phyloP scores from a whole-genome alignment of 1,139 yeast species.

The Yamadazyma siamensis region DNA sequence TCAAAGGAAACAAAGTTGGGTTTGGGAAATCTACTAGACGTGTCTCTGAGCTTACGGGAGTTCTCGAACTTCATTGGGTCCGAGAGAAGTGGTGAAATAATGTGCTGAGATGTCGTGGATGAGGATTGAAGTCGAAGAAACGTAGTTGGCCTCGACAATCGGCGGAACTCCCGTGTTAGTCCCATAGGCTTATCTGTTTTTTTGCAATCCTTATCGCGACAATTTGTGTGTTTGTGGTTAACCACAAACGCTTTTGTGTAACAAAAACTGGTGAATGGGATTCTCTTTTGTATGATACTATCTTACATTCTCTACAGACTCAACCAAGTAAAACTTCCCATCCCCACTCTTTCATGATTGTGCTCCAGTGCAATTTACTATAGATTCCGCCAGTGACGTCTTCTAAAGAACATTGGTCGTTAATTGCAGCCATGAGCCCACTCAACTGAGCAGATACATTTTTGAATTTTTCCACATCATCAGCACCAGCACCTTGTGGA shows the following conservation, averaged over 20 bases:
- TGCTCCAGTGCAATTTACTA: conserved; percentile 63
- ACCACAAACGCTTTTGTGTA: no score
- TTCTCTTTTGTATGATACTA: no score
- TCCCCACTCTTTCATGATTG: conserved; percentile 71
- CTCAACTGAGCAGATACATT: conserved; percentile 35
- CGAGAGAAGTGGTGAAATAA: conserved; percentile 16
- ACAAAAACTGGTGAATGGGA: no score
- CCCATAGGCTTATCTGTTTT: no score
- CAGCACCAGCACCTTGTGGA: conserved; percentile 12
- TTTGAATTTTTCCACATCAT: conserved; percentile 20
- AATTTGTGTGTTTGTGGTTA: no score
- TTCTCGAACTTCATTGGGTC: conserved; percentile 27
- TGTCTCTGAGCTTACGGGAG: conserved; percentile 26
- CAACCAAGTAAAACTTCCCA: conserved; percentile 62
- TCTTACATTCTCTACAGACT: no score
- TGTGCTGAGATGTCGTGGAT: no score
- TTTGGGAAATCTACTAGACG: conserved; percentile 26
- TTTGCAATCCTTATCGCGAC: no score
- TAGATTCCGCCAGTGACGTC: conserved; percentile 40
- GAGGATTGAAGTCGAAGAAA: no score
- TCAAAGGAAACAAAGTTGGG: conserved; percentile 62
- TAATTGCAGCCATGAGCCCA: conserved; percentile 43
- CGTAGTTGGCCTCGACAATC: no score
- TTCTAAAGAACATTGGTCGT: conserved; percentile 27
- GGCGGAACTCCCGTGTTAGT: no score